phyloP scores from a whole-genome alignment of 73 alveolate genomes.

The Paramecium primaurelia region DNA sequence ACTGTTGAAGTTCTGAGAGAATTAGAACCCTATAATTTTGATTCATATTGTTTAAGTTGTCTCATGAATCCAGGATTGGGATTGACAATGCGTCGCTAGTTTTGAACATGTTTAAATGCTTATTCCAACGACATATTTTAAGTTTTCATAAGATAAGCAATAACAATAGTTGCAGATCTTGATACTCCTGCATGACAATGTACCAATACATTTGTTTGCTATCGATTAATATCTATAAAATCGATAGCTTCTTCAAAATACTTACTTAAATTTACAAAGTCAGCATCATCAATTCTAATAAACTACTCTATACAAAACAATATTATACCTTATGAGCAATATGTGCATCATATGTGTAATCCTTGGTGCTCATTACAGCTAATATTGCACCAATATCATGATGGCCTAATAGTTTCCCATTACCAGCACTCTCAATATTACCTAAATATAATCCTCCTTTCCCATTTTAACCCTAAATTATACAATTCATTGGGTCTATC shows the following conservation, averaged over 20 bases:
- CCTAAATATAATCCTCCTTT: conserved; percentile 61
- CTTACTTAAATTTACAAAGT: conserved; percentile 44
- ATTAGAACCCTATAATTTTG: background rate
- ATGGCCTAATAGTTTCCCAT: conserved; percentile 49
- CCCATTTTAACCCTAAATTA: conserved; percentile 24
- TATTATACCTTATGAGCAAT: conserved; percentile 49
- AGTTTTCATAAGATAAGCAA: conserved; percentile 61
- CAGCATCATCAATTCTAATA: conserved; percentile 56
- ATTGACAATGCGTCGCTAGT: conserved; percentile 53
- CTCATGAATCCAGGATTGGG: conserved; percentile 38
- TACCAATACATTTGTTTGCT: conserved; percentile 41
- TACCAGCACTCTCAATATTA: conserved; percentile 55
- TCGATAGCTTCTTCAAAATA: conserved; percentile 18
- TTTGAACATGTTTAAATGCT: conserved; percentile 61
- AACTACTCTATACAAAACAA: background rate
- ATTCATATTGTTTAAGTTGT: conserved; percentile 64
- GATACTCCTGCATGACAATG: conserved; percentile 54
- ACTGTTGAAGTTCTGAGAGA: background rate
- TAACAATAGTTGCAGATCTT: conserved; percentile 46
- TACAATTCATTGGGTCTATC: conserved; percentile 62
- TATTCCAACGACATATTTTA: conserved; percentile 53
- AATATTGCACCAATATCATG: conserved; percentile 52
- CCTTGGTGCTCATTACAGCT: conserved; percentile 49
- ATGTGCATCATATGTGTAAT: conserved; percentile 26
- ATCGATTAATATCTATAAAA: background rate